Conservation (phyloP, 176 grass and related monocot species). For the Rhynchospora pubera region DNA sequence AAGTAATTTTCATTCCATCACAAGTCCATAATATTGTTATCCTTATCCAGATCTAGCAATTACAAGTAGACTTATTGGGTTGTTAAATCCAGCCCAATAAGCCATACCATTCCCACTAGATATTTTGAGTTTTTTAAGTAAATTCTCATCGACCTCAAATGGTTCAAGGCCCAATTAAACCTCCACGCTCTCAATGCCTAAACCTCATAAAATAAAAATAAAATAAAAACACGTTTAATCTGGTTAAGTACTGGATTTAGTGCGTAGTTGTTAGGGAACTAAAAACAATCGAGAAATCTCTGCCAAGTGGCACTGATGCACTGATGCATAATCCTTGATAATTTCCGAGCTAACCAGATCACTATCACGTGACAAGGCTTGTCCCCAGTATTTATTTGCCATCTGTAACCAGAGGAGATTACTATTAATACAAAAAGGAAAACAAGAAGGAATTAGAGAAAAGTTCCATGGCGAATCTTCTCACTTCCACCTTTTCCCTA, state of each 20-base stretch:
- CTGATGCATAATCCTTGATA: no score
- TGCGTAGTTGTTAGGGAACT: not conserved
- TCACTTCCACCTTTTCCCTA: not conserved
- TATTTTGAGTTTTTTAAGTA: not conserved
- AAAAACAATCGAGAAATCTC: not conserved
- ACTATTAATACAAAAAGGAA: not conserved
- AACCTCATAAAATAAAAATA: not conserved
- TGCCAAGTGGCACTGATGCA: not conserved
- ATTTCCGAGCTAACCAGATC: no score
- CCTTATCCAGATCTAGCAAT: not conserved
- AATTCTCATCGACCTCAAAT: not conserved
- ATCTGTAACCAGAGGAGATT: not conserved
- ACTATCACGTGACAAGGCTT: not conserved
- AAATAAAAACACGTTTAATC: no score
- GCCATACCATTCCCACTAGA: not conserved
- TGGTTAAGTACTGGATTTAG: no score
- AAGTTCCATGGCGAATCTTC: conserved; percentile 6
- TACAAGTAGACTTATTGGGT: not conserved
- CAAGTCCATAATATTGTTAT: not conserved
- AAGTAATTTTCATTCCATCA: not conserved
- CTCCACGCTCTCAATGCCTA: not conserved
- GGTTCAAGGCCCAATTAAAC: not conserved
- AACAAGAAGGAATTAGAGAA: not conserved
- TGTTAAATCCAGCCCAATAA: not conserved
- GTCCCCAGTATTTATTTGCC: not conserved